Base-by-base conservation (phyloP, 176 grass and related monocot genomes). In the Phragmites australis region DNA sequence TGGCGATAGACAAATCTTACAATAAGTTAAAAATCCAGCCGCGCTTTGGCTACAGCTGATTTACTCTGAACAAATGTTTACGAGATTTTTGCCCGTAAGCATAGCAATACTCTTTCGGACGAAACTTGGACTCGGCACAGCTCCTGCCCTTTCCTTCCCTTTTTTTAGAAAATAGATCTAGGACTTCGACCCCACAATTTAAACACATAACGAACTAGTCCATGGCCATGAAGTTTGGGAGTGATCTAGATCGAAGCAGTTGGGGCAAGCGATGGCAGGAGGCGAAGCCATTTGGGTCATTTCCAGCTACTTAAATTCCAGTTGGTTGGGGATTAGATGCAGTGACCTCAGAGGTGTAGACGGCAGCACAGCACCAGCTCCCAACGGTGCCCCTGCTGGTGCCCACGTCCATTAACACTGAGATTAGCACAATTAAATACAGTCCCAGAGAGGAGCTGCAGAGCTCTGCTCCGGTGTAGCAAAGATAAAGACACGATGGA, bases 251-350 rank as follows among this genome's bases (percentile, higher is more conserved):
- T 62, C 58, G 68, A 88, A 73, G 71, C 83, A 19, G 62, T 62
- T 71, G 77, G 22, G 59, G 68, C n/a, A 23, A 61, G 51, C 43
- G 68, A 14, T 44, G 32, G 68, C 21, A 42, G 63, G 26, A 76
- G 34, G 17, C 56, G 29, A 62, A 18, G 61, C 8, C 53, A 58
- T 55, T 45, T 75, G 19, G 6, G 34, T 5, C 50, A 61, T 39
- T 65, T 26, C 19, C 49, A 17, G 48, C 59, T 17, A 72, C 84
- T 88, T 60, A 56, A 61, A 54, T 74, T 32, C 45, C 2, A 37
- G 82, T 84, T 90, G 62, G 91, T 75, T 87, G 85, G 78, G 54
- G 49, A 65, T 89, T 82, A 32, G 78, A 77, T 31, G 37, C 22
- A 63, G 60, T 78, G 58, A 71, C 67, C 52, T 75, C 86, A 56